Percentiles rank a stretch among this genome's conserved stretches.
Evolutionary conservation across 306 rosid genomes (phyloP).

Genomic region (Vigna angularis): DNA sequence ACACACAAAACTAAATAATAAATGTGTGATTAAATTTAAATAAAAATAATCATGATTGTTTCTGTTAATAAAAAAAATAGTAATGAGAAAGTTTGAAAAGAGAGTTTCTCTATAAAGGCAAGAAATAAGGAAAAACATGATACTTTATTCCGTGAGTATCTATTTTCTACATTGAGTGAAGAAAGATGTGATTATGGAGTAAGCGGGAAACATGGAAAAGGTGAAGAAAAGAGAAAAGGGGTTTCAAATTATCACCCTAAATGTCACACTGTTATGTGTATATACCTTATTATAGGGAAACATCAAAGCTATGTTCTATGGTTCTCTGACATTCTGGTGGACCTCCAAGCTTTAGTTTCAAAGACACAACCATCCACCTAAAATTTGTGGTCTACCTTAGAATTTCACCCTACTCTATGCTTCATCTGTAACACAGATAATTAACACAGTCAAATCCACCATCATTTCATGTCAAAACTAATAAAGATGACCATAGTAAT

Average conservation of each 20-base stretch:
- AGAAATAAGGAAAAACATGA: constrained; percentile 6
- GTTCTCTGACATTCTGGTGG: constrained; percentile 8
- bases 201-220: constrained; percentile 21
- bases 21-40: background rate
- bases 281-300: constrained; percentile 1
- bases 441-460: background rate
- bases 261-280: background rate
- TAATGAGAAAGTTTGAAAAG: background rate
- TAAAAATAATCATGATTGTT: background rate
- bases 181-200: background rate
- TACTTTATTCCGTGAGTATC: background rate
- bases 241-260: background rate
- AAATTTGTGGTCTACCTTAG: background rate
- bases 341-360: background rate
- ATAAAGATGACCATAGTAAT: background rate
- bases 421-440: background rate
- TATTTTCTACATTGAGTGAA: background rate
- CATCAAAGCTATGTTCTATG: background rate
- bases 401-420: constrained; percentile 13
- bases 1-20: too few species aligned
- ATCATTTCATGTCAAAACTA: background rate
- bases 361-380: background rate
- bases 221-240: background rate
- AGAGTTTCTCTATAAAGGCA: background rate
- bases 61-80: background rate